Percentiles rank a stretch among this genome's conserved stretches.
phyloP scores from a whole-genome alignment of 2,329 filamentous ascomycete species.

The Aureobasidium subglaciale region DNA sequence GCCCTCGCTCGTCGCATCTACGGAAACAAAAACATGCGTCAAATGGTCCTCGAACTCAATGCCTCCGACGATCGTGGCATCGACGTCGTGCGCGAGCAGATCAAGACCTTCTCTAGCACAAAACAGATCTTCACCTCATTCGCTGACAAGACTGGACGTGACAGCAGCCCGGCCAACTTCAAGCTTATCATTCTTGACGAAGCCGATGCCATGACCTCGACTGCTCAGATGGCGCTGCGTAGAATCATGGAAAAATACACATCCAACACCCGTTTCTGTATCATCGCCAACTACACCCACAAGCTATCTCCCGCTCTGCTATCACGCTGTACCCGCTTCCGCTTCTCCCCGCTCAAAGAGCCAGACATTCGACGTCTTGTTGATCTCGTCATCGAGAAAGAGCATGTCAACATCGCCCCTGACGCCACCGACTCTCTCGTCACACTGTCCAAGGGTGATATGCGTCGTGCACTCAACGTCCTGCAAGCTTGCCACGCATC shows the following conservation, averaged over 20 bases:
- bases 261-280: constrained; percentile 92
- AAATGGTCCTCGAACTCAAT: constrained; percentile 98
- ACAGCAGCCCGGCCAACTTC: constrained; percentile 49
- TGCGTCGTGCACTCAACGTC: constrained; percentile 90
- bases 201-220: constrained; percentile 99
- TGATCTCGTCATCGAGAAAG: constrained; percentile 81
- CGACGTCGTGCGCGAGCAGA: constrained; percentile 95
- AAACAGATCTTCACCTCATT: constrained; percentile 88
- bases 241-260: constrained; percentile 99
- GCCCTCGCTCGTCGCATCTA: constrained; percentile 92
- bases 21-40: constrained; percentile 81
- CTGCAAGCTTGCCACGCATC: constrained; percentile 94
- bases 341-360: constrained; percentile 90
- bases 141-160: constrained; percentile 29
- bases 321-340: constrained; percentile 87
- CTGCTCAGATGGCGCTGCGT: constrained; percentile 92
- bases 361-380: constrained; percentile 77
- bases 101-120: constrained; percentile 97
- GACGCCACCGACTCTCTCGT: constrained; percentile 81
- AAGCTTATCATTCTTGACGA: constrained; percentile 98
- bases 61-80: constrained; percentile 96
- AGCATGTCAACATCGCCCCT: constrained; percentile 72
- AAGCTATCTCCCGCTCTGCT: constrained; percentile 90
- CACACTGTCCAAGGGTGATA: constrained; percentile 84
- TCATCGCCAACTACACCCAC: constrained; percentile 98